phyloP scores from a whole-genome alignment of 306 rosid genomes.

The Dalbergia cochinchinensis region DNA sequence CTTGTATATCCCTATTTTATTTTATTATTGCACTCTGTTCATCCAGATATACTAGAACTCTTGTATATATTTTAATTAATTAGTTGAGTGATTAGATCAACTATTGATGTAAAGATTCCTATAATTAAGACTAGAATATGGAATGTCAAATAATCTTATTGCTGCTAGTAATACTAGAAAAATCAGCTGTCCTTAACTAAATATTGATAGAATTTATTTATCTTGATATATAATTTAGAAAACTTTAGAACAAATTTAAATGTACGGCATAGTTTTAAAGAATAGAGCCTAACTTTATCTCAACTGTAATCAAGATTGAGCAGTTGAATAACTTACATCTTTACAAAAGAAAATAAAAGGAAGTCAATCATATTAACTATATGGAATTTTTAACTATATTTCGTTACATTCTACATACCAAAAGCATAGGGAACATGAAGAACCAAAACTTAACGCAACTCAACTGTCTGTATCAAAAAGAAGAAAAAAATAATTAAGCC shows the following conservation, averaged over 20 bases:
- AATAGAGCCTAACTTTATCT: constrained; percentile 7
- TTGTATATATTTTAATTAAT: too few species aligned
- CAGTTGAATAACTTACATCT: background rate
- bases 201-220: too few species aligned
- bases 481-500: background rate
- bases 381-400: too few species aligned
- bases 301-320: too few species aligned
- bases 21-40: too few species aligned
- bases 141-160: background rate
- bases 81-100: too few species aligned
- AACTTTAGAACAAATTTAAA: background rate
- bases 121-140: background rate
- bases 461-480: background rate
- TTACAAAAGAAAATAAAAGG: too few species aligned
- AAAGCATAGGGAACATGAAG: background rate
- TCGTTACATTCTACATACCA: background rate
- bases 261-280: background rate
- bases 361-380: too few species aligned
- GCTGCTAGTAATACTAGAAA: background rate
- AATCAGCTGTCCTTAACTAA: too few species aligned
- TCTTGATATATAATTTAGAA: too few species aligned
- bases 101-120: background rate
- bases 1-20: too few species aligned
- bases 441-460: background rate
- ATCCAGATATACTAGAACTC: too few species aligned